Evolutionary conservation across 2,329 filamentous ascomycete genomes (phyloP).

Genomic region (Trichophyton schoenleinii): DNA sequence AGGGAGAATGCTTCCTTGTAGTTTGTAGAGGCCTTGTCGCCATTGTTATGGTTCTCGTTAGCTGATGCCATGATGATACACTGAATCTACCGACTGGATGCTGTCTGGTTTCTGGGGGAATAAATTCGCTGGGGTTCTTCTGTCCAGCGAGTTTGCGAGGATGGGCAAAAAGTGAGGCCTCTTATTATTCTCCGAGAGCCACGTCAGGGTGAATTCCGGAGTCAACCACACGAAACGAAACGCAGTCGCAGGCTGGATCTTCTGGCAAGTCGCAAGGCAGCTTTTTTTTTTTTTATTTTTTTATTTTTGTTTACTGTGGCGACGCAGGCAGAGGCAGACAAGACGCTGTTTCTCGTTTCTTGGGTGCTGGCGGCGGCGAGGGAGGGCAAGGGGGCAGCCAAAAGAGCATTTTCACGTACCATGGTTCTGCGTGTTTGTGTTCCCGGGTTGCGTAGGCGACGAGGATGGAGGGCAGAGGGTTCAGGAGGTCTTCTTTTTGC

Average conservation of each 20-base stretch:
- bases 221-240: background rate
- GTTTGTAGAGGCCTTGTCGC: conserved; percentile 65
- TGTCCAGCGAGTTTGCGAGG: background rate
- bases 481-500: background rate
- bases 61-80: conserved; percentile 1
- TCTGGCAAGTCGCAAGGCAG: background rate
- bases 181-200: background rate
- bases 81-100: background rate
- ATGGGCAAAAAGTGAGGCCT: background rate
- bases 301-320: background rate
- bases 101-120: background rate
- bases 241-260: background rate
- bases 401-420: background rate
- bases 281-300: background rate
- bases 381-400: background rate
- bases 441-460: background rate
- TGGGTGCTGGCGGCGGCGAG: background rate
- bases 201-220: background rate
- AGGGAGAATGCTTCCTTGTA: conserved; percentile 99
- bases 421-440: background rate
- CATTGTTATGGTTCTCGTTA: conserved; percentile 14
- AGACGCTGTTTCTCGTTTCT: background rate
- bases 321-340: background rate
- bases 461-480: no score
- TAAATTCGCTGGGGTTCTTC: no score